Evolutionary conservation across 2,329 filamentous ascomycete species (phyloP).

Genomic region (Rutstroemia sp.): DNA sequence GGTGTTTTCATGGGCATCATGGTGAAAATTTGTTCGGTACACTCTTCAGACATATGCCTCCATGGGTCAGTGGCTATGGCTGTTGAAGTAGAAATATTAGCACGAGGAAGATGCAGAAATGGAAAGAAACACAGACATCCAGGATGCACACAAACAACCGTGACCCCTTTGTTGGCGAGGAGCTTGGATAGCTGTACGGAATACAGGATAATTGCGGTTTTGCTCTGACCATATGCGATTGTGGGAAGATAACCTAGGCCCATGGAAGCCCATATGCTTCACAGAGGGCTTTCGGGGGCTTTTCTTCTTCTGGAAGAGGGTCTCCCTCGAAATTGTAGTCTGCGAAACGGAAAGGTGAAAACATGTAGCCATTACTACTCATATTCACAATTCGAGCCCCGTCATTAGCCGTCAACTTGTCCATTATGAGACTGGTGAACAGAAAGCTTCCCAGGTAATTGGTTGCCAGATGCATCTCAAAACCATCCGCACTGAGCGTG

Average conservation of each 20-base stretch:
- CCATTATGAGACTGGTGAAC: slow-evolving; percentile 15
- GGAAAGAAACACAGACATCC: slow-evolving; percentile 10
- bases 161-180: slow-evolving; percentile 21
- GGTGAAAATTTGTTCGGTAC: neutral
- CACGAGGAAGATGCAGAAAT: too few species aligned
- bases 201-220: slow-evolving; percentile 31
- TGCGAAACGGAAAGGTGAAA: slow-evolving; percentile 29
- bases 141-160: slow-evolving; percentile 26
- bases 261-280: neutral
- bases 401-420: slow-evolving; percentile 3
- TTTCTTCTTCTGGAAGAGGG: neutral
- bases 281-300: neutral
- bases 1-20: neutral
- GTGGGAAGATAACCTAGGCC: neutral
- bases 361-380: slow-evolving; percentile 30
- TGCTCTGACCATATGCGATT: slow-evolving; percentile 19
- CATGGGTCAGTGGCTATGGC: neutral
- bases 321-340: slow-evolving; percentile 18
- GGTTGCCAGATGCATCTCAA: slow-evolving; percentile 12
- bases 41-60: neutral
- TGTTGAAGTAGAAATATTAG: neutral
- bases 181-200: slow-evolving; percentile 23
- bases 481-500: slow-evolving; percentile 6
- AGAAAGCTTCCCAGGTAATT: slow-evolving; percentile 17
- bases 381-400: slow-evolving; percentile 13